These are phyloP conservation scores for Candida pseudoviswanathii DNA, from an alignment of 1,139 yeast genomes.

Conservation along the genomic window DNA sequence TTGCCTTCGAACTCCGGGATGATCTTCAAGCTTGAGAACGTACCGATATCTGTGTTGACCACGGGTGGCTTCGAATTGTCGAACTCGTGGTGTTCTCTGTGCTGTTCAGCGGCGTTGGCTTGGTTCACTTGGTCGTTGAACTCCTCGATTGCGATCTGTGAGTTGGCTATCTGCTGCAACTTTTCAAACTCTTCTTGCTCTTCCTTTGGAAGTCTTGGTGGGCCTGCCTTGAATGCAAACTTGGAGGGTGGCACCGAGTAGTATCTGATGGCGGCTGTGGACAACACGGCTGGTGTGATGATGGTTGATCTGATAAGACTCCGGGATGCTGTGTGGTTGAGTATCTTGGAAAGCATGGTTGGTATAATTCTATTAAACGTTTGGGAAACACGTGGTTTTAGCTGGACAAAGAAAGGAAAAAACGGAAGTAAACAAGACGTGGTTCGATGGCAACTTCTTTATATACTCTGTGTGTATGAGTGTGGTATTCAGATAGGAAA, in stretches of 20 bases:
- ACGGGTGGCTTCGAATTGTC: slow-evolving; percentile 15
- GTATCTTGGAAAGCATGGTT: neutral
- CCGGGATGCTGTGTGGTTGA: neutral
- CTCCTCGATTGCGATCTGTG: slow-evolving; percentile 79
- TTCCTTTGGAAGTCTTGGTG: slow-evolving; percentile 81
- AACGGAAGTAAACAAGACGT: neutral
- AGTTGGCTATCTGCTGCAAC: slow-evolving; percentile 76
- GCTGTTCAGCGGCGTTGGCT: slow-evolving; percentile 19
- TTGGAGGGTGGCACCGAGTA: slow-evolving; percentile 18
- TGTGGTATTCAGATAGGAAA: neutral
- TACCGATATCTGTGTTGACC: slow-evolving; percentile 59
- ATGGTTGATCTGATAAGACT: neutral
- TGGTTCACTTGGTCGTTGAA: slow-evolving; percentile 53
- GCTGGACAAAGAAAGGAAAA: neutral
- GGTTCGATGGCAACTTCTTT: neutral
- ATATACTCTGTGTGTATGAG: neutral
- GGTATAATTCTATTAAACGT: neutral
- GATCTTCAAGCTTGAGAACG: slow-evolving; percentile 67
- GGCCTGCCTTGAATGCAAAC: slow-evolving; percentile 57
- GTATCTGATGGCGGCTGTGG: slow-evolving; percentile 2
- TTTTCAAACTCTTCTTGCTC: slow-evolving; percentile 93
- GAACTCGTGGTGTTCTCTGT: slow-evolving; percentile 10
- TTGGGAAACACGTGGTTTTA: too few species aligned
- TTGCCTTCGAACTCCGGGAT: slow-evolving; percentile 97
- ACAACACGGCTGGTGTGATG: neutral